Evolutionary conservation across 2,329 filamentous ascomycete genomes (phyloP).

Genomic region (Colletotrichum cordylinicola): DNA sequence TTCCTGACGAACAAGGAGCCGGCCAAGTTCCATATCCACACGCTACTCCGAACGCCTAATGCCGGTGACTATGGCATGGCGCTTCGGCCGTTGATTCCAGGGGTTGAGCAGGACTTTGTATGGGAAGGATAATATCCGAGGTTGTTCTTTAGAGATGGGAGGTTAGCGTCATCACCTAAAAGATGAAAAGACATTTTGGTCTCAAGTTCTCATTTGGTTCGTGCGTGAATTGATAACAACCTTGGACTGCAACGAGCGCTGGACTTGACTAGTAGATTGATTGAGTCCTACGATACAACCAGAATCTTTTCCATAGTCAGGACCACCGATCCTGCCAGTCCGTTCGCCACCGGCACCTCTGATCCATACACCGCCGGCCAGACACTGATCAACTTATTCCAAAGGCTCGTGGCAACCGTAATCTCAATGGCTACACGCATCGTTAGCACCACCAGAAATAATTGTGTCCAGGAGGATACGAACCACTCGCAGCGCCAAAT

Average conservation of each 20-base stretch:
- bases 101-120: slow-evolving; percentile 43
- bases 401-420: neutral
- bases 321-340: neutral
- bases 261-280: neutral
- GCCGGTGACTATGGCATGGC: slow-evolving; percentile 76
- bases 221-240: neutral
- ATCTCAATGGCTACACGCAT: neutral
- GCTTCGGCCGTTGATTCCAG: slow-evolving; percentile 42
- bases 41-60: slow-evolving; percentile 74
- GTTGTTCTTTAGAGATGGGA: neutral
- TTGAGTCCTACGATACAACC: neutral
- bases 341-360: neutral
- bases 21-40: slow-evolving; percentile 82
- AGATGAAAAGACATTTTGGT: neutral
- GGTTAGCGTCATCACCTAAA: neutral
- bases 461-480: neutral
- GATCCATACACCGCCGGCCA: neutral
- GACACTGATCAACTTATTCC: neutral
- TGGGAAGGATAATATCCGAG: slow-evolving; percentile 40
- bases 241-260: neutral
- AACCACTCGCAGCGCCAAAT: neutral
- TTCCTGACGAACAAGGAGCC: slow-evolving; percentile 77
- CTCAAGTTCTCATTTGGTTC: accelerated
- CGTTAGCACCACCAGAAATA: neutral
- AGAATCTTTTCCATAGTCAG: neutral